phyloP scores from a whole-genome alignment of 148 eudicot genomes.

The Limonium bicolor region DNA sequence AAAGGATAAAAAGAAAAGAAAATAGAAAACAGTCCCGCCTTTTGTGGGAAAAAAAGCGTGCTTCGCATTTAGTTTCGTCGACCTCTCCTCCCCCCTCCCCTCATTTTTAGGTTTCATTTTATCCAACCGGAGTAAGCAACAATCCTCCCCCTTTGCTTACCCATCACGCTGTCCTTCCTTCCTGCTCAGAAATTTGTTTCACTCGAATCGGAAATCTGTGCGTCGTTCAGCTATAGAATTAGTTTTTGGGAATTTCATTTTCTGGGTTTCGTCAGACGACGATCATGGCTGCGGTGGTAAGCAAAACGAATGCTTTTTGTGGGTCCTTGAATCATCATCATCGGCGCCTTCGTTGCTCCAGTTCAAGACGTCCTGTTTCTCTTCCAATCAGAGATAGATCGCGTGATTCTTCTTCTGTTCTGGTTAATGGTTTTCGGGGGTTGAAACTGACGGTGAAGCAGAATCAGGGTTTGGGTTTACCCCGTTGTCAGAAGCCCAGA shows the following conservation, averaged over 20 bases:
- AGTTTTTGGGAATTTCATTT: background rate
- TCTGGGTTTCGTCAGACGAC: background rate
- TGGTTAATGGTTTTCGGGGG: conserved; percentile 21
- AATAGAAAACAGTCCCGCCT: no score
- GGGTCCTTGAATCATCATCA: background rate
- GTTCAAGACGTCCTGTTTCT: background rate
- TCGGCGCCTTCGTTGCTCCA: background rate
- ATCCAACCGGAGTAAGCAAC: no score
- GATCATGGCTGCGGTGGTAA: background rate
- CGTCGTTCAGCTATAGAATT: background rate
- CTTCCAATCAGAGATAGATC: conserved; percentile 12
- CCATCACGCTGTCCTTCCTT: no score
- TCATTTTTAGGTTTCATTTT: no score
- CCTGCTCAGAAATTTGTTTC: no score
- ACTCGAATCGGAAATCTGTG: no score
- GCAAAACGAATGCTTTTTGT: background rate
- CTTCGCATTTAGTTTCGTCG: no score
- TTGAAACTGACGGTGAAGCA: conserved; percentile 12
- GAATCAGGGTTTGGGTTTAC: conserved; percentile 5
- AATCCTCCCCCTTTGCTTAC: no score
- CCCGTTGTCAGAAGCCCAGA: conserved; percentile 8
- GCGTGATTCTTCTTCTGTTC: conserved; percentile 9
- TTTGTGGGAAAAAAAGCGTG: no score
- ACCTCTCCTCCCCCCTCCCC: no score
- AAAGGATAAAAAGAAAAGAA: no score